phyloP scores from a whole-genome alignment of 163 green algal species.

The Prototheca cutis region DNA sequence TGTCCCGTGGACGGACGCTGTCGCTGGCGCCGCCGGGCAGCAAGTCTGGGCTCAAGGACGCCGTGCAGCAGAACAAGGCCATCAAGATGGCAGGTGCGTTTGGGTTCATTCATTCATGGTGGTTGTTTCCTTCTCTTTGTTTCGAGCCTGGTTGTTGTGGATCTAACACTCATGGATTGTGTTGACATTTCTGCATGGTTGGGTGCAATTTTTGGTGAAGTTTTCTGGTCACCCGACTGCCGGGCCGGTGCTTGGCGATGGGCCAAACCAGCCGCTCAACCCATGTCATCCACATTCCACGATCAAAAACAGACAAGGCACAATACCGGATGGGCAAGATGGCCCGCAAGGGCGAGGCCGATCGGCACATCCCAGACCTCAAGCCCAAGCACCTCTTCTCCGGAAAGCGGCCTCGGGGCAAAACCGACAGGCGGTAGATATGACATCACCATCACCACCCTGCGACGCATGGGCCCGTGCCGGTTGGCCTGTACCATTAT shows the following conservation, averaged over 20 bases:
- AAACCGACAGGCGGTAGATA: slow-evolving; percentile 70
- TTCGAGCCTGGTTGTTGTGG: too few relatives aligned
- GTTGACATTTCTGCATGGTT: neutral
- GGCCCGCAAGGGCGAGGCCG: slow-evolving; percentile 72
- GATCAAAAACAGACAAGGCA: slow-evolving; percentile 45
- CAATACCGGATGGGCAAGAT: slow-evolving; percentile 70
- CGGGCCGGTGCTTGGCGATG: too few relatives aligned
- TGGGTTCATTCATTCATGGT: neutral
- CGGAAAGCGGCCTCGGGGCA: slow-evolving; percentile 75
- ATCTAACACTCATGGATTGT: neutral
- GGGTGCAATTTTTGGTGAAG: neutral
- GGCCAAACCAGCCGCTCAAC: neutral
- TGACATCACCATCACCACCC: too few relatives aligned
- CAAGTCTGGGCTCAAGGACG: slow-evolving; percentile 70
- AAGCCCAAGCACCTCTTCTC: slow-evolving; percentile 95
- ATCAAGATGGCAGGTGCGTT: slow-evolving; percentile 59
- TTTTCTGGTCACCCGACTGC: neutral
- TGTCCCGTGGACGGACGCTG: slow-evolving; percentile 70
- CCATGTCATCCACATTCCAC: neutral
- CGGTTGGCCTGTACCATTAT: too few relatives aligned
- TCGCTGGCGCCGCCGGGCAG: slow-evolving; percentile 47
- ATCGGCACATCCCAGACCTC: slow-evolving; percentile 82
- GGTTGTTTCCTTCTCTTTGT: neutral
- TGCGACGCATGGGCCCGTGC: too few relatives aligned
- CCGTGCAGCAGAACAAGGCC: slow-evolving; percentile 64